These are phyloP conservation scores for Kwoniella heveanensis DNA, from an alignment of 768 basidiomycete species.

Conservation along the genomic window DNA sequence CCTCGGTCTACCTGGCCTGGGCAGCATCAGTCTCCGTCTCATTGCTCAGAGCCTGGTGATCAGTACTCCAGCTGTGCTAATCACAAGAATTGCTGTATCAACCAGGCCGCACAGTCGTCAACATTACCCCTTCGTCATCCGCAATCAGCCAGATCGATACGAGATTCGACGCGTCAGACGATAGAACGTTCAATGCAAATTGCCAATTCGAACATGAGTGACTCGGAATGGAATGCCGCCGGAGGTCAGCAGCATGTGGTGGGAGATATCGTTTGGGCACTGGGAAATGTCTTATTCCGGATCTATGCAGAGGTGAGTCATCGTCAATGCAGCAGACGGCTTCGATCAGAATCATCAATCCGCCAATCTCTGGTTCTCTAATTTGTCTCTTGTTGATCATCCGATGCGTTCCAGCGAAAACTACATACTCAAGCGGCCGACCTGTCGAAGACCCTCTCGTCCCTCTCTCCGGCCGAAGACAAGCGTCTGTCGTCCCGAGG, in stretches of 20 bases:
- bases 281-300: conserved; percentile 45
- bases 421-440: conserved; percentile 47
- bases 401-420: conserved; percentile 31
- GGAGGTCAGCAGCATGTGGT: conserved; percentile 20
- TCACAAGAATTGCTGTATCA: too few species aligned
- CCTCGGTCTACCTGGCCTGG: too few species aligned
- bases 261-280: conserved; percentile 41
- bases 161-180: conserved; percentile 41
- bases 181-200: conserved; percentile 45
- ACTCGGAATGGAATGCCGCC: conserved; percentile 30
- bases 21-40: not conserved
- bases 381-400: too few species aligned
- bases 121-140: conserved; percentile 32
- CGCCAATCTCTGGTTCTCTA: too few species aligned
- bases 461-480: conserved; percentile 37
- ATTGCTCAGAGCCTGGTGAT: too few species aligned
- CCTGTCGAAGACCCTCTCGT: conserved; percentile 27
- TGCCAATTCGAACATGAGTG: conserved; percentile 22
- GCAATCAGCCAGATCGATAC: conserved; percentile 39
- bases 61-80: too few species aligned
- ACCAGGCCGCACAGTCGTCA: conserved; percentile 35
- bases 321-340: not conserved
- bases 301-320: conserved; percentile 45
- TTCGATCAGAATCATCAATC: not conserved
- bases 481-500: conserved; percentile 34